phyloP scores from a whole-genome alignment of 2,329 filamentous ascomycete species.

The Aspergillus persii region DNA sequence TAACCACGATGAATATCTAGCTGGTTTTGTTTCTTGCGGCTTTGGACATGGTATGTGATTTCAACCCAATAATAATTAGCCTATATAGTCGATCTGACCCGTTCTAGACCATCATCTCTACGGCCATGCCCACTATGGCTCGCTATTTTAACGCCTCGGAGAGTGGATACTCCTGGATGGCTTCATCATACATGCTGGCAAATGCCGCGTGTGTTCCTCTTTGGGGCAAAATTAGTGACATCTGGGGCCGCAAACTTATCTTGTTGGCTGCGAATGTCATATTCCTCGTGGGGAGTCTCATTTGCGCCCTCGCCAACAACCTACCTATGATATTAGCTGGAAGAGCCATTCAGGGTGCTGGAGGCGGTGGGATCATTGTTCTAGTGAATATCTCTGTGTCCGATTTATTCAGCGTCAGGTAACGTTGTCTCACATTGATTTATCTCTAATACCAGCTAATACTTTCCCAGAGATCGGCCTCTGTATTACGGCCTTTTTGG shows the following conservation, averaged over 20 bases:
- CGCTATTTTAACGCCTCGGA: conserved; percentile 42
- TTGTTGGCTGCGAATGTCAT: conserved; percentile 59
- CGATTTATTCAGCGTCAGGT: conserved; percentile 61
- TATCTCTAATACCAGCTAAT: background rate
- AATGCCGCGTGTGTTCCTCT: conserved; percentile 52
- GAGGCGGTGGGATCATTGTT: conserved; percentile 62
- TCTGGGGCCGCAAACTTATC: conserved; percentile 64
- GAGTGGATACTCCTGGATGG: conserved; percentile 50
- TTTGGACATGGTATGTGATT: conserved; percentile 51
- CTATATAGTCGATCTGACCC: conserved; percentile 4
- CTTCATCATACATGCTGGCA: conserved; percentile 46
- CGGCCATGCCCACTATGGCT: conserved; percentile 46
- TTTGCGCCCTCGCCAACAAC: conserved; percentile 58
- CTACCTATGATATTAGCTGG: conserved; percentile 63
- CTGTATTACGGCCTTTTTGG: conserved; percentile 64
- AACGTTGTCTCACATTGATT: background rate
- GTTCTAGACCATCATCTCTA: conserved; percentile 44
- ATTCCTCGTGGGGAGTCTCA: conserved; percentile 61
- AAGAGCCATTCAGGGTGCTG: conserved; percentile 62
- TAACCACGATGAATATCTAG: conserved; percentile 21
- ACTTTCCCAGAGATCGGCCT: conserved; percentile 48
- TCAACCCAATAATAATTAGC: background rate
- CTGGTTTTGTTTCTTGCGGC: conserved; percentile 61
- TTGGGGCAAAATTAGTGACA: conserved; percentile 65
- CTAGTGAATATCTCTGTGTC: conserved; percentile 63